Evolutionary conservation across 345 rosid genomes (phyloP).

Genomic region (Heritiera fomes): DNA sequence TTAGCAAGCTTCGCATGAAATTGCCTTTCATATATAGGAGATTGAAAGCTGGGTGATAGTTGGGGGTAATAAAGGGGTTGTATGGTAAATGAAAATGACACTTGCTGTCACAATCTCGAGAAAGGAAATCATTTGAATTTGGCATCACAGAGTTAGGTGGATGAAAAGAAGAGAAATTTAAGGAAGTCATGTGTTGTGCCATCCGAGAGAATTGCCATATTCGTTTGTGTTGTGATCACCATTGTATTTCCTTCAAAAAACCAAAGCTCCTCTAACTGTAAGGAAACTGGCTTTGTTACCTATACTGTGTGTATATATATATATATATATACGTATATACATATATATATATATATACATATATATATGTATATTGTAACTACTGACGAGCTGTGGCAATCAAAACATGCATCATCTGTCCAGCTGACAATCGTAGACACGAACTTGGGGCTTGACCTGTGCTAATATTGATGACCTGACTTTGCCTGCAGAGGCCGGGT

Average conservation of each 20-base stretch:
- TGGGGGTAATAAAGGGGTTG: slow-evolving; percentile 41
- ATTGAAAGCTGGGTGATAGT: slow-evolving; percentile 41
- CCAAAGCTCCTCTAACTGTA: background rate
- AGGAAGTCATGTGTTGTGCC: slow-evolving; percentile 23
- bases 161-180: slow-evolving; percentile 33
- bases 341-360: too few species aligned
- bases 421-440: background rate
- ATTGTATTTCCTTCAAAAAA: background rate
- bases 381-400: too few species aligned
- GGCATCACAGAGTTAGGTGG: slow-evolving; percentile 36
- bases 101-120: slow-evolving; percentile 39
- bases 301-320: too few species aligned
- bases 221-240: slow-evolving; percentile 11
- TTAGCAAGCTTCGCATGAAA: slow-evolving; percentile 17
- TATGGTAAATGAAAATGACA: slow-evolving; percentile 25
- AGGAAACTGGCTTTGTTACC: too few species aligned
- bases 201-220: slow-evolving; percentile 11
- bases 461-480: background rate
- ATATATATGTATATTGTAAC: too few species aligned
- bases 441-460: background rate
- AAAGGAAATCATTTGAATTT: slow-evolving; percentile 34
- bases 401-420: background rate
- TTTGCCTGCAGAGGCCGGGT: background rate
- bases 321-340: too few species aligned
- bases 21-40: slow-evolving; percentile 42